Evolutionary conservation across 352 stramenopile species (phyloP), one percentile per base, ranked within the genome.

Genomic region (Plasmopara muralis): DNA sequence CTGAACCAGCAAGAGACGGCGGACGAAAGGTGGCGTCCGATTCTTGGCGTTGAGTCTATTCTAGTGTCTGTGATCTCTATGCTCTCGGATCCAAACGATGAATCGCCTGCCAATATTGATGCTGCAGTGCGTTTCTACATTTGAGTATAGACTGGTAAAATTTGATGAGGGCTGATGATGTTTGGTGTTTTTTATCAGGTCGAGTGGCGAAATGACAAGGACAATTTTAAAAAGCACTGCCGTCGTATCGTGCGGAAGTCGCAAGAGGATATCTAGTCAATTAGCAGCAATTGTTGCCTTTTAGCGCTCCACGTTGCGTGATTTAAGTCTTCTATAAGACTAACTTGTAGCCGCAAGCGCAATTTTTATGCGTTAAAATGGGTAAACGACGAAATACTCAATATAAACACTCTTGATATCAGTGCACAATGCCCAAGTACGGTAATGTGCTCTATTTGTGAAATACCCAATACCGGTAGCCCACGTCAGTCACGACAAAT

Each of bases 51-150:
- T 43, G 93, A 98, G 66, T 82, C 89, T 50, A 97, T 98, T 50
- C 74, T 98, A 47, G 83, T 98, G 35, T 97, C 85, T 41, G 91
- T 98, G 28, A 98, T 99, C 68, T 98, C 93, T 6, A 99, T 99
- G 97, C 87, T 99, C 13, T 98, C 85, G 44, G 97, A 99, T 79
- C 97, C 97, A 20, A 99, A 99, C 76, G 96, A 99, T 68, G 94
- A 99, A 44, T 98, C 90, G 43, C 97, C 97, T 2, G 97, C 97
- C n/a, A 99, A 99, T 80, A 97, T 99, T 58, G 97, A 99, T 70
- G 97, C 97, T 16, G 97, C 97, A 30, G 94, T 98, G 65, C 68
- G 92, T 80, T 15, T 0, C 14, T 14, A 16, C 14, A 6, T 16
- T 16, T 10, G 16, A 41, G 16, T n/a, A 10, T 18, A 4, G 13